Percentiles rank a stretch among this genome's conserved stretches.
phyloP scores from a whole-genome alignment of 2,329 filamentous ascomycete genomes.

The Zasmidium angulare region DNA sequence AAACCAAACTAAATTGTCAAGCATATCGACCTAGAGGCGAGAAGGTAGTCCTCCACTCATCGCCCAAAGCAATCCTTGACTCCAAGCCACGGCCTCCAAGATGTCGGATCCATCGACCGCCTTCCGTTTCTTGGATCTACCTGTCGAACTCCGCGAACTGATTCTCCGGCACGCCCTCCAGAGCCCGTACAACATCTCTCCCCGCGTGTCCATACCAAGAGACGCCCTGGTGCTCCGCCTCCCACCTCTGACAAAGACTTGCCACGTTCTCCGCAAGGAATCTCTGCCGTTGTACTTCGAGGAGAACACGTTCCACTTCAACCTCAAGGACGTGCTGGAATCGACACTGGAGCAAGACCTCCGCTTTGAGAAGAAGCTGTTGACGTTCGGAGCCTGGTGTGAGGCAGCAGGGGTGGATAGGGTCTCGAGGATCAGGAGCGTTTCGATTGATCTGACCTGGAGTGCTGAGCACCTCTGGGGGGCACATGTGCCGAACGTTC shows the following conservation, averaged over 20 bases:
- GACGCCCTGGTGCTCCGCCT: conserved; percentile 6
- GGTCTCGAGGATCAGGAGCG: conserved; percentile 1
- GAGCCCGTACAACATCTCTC: neutral
- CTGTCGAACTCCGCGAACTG: neutral
- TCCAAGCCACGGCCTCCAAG: too few species aligned
- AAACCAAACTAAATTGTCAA: too few species aligned
- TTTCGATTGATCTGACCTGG: neutral
- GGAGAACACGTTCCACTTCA: conserved; percentile 5
- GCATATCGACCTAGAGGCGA: too few species aligned
- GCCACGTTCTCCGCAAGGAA: neutral
- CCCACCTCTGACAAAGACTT: neutral
- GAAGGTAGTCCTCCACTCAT: too few species aligned
- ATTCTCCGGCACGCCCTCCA: conserved; percentile 1
- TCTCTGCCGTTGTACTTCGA: conserved; percentile 3
- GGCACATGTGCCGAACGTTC: too few species aligned
- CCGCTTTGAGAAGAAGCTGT: conserved; percentile 1
- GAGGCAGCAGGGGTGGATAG: neutral
- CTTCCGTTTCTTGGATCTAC: conserved; percentile 1
- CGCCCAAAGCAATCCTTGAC: too few species aligned
- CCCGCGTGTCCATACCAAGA: conserved; percentile 2
- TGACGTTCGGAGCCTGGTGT: conserved; percentile 6
- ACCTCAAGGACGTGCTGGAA: conserved; percentile 7
- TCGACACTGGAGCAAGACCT: neutral
- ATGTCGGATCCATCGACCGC: neutral
- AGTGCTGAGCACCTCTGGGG: too few species aligned